A percentile compares a stretch with the other conserved stretches of the same genome.
Conservation (phyloP, 768 basidiomycete species). For the Asterophora parasitica region DNA sequence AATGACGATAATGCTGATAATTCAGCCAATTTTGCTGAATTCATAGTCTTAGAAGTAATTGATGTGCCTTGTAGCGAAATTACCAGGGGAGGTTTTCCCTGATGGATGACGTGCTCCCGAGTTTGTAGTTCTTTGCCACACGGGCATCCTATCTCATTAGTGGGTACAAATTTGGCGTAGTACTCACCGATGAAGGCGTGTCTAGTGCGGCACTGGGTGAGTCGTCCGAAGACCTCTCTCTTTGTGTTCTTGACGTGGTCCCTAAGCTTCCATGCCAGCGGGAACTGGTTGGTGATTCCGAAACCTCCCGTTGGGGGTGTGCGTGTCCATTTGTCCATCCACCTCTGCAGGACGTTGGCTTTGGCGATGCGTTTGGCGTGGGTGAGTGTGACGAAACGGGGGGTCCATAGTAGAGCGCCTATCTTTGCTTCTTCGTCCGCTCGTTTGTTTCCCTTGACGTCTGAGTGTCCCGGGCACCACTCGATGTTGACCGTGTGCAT, state of each 20-base stretch:
- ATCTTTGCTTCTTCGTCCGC: not conserved
- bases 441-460: not conserved
- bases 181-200: conserved; percentile 20
- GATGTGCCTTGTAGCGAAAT: too few species aligned
- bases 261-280: not conserved
- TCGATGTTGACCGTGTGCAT: not conserved
- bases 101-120: too few species aligned
- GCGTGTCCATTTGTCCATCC: not conserved
- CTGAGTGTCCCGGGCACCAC: not conserved
- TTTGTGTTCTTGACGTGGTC: not conserved
- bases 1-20: too few species aligned
- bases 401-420: not conserved
- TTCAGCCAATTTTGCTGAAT: too few species aligned
- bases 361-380: not conserved
- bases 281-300: not conserved
- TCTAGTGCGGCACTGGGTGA: conserved; percentile 22
- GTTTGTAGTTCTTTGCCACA: conserved; percentile 20
- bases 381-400: not conserved
- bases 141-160: too few species aligned
- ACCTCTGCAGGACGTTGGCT: not conserved
- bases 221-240: conserved; percentile 17
- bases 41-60: too few species aligned
- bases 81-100: too few species aligned
- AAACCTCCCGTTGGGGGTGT: not conserved
- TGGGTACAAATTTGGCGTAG: too few species aligned